Evolutionary conservation across 1,284 basidiomycete species (phyloP), one percentile per base, ranked within the genome.

Genomic region (Cutaneotrichosporon cavernicola): DNA sequence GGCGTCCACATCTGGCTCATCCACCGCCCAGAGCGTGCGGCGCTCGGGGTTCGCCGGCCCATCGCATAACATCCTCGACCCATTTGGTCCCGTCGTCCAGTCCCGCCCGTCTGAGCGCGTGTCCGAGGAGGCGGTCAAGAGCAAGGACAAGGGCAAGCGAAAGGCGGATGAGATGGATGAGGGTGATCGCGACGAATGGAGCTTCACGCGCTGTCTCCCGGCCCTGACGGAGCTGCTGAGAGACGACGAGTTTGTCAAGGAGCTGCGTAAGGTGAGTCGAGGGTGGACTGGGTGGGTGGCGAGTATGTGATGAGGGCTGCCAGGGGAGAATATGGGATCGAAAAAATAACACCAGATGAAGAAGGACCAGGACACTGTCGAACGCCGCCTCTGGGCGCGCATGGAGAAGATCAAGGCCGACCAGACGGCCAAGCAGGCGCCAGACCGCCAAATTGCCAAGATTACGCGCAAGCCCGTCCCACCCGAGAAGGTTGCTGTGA

Each of bases 261-360:
- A 79, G 64, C 43, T 79, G 34, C 70, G 66, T 18, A 76, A 73
- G 70, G 77, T 78, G 61, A 10, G 71, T 67, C 11, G n/a, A 55
- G 52, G 2, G 14, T 31, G 31, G 31, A 11, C 5, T 1, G 31
- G 16, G 31, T 7, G 18, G 5, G 52, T 55, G 52, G 32, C n/a
- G 31, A 32, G 52, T 32, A 18, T 16, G 50, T 21, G 21, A 22
- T 16, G 50, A 22, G 21, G 26, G 30, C 34, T 36, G 26, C 26
- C 26, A 26, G 26, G 1, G 26, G 26, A 26, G 26, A 26, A 26
- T 3, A 26, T 26, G 26, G 26, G 26, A 26, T n/a, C n/a, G n/a
- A n/a, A n/a, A n/a, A n/a, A n/a, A n/a, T 67, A 63, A 67, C 38
- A 16, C n/a, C 58, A 78, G 77, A 77, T 79, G 76, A 79, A 79